Percentiles rank a stretch among this genome's conserved stretches.
phyloP scores from a whole-genome alignment of 257 asterid genomes.

The Solanum commersonii region DNA sequence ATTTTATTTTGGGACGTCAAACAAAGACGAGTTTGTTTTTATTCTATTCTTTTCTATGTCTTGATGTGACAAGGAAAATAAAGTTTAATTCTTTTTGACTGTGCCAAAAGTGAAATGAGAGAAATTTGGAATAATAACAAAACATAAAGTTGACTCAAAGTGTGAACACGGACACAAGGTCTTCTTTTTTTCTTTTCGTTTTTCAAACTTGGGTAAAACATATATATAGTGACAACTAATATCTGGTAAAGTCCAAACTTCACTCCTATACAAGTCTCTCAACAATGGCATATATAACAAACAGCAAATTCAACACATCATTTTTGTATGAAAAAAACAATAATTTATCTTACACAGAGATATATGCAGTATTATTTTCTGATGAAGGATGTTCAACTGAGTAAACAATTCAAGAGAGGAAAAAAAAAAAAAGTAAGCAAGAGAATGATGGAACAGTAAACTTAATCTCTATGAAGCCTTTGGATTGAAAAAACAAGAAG shows the following conservation, averaged over 20 bases:
- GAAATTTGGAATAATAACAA: neutral
- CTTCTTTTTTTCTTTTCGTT: neutral
- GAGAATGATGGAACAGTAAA: neutral
- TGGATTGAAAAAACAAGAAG: neutral
- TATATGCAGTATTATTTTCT: neutral
- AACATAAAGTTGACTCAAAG: neutral
- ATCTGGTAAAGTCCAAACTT: neutral
- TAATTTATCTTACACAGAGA: neutral
- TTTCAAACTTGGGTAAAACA: neutral
- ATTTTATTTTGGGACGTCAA: slow-evolving; percentile 12
- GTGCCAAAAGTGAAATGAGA: neutral
- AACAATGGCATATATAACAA: neutral
- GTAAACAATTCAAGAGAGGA: neutral
- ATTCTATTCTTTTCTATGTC: neutral
- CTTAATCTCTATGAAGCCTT: neutral
- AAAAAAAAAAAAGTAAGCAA: neutral
- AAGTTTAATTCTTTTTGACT: neutral
- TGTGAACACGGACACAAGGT: neutral
- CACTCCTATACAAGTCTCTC: neutral
- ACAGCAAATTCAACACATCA: neutral
- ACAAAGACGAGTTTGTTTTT: slow-evolving; percentile 4
- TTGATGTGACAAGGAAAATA: neutral
- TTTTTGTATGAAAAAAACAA: neutral
- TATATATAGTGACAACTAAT: neutral
- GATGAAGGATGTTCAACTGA: neutral